Conservation (phyloP, 129 eudicot genomes). For the Apium graveolens region DNA sequence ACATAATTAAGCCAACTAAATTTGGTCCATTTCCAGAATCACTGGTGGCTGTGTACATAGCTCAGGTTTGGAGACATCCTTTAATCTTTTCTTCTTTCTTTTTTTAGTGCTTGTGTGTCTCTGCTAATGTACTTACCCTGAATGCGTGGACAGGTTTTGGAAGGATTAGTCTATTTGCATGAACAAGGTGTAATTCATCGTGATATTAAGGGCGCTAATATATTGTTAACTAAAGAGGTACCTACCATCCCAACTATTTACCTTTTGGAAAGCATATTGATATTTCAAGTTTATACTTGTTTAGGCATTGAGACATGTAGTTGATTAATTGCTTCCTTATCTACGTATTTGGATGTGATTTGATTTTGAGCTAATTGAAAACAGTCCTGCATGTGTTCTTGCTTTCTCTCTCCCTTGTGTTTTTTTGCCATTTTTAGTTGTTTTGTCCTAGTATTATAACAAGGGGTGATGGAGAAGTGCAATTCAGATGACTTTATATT, state of each 20-base stretch:
- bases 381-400: not conserved
- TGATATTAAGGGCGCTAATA: conserved; percentile 96
- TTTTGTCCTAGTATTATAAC: not conserved
- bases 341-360: not conserved
- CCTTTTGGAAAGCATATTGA: not conserved
- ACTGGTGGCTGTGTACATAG: conserved; percentile 49
- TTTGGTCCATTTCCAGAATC: conserved; percentile 69
- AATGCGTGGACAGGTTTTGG: conserved; percentile 54
- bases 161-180: conserved; percentile 92
- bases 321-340: not conserved
- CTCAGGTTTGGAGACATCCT: conserved; percentile 33
- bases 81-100: not conserved
- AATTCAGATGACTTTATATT: not conserved
- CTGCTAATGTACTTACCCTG: not conserved
- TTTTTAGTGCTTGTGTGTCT: not conserved
- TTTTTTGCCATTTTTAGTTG: not conserved
- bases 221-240: conserved; percentile 94
- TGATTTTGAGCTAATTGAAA: not conserved
- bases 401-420: not conserved
- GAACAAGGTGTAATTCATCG: conserved; percentile 98
- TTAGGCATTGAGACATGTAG: not conserved
- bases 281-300: not conserved
- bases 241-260: conserved; percentile 1
- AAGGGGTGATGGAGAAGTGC: not conserved
- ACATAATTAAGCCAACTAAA: conserved; percentile 55